Percentiles rank a stretch among this genome's conserved stretches.
Evolutionary conservation across 1,139 yeast species (phyloP).

Genomic region (Waltiozyma sp.): DNA sequence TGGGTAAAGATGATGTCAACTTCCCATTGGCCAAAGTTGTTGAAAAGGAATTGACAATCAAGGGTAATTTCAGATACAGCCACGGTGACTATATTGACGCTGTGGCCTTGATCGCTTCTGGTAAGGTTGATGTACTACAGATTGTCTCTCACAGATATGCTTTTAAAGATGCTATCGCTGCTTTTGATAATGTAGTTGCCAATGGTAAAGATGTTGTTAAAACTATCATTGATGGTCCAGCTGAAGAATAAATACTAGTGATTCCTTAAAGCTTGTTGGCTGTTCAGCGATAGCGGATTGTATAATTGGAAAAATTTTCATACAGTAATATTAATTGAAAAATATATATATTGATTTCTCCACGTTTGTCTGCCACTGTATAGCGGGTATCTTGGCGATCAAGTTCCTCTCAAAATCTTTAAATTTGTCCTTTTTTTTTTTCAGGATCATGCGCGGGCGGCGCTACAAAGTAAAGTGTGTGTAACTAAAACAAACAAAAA

Average conservation of each 20-base stretch:
- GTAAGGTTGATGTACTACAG: constrained; percentile 49
- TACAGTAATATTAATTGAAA: no score
- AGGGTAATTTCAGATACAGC: constrained; percentile 76
- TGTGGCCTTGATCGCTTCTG: constrained; percentile 53
- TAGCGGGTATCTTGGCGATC: no score
- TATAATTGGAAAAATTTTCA: no score
- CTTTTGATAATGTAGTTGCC: constrained; percentile 56
- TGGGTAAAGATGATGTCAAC: constrained; percentile 52
- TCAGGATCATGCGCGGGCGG: no score
- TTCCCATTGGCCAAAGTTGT: constrained; percentile 70
- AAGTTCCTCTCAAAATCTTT: no score
- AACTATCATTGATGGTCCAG: constrained; percentile 50
- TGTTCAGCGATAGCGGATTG: no score
- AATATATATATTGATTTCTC: background rate
- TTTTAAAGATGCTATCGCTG: constrained; percentile 68
- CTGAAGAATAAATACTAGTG: constrained; percentile 4
- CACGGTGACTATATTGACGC: constrained; percentile 71
- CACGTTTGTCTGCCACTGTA: no score
- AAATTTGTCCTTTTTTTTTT: no score
- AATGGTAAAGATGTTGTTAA: constrained; percentile 44
- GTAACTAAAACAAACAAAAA: no score
- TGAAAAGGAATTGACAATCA: constrained; percentile 57
- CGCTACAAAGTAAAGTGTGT: no score
- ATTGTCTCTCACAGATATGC: constrained; percentile 71
- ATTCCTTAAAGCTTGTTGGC: no score